Conservation (phyloP, 768 basidiomycete species). For the Pleurotus ostreatus region DNA sequence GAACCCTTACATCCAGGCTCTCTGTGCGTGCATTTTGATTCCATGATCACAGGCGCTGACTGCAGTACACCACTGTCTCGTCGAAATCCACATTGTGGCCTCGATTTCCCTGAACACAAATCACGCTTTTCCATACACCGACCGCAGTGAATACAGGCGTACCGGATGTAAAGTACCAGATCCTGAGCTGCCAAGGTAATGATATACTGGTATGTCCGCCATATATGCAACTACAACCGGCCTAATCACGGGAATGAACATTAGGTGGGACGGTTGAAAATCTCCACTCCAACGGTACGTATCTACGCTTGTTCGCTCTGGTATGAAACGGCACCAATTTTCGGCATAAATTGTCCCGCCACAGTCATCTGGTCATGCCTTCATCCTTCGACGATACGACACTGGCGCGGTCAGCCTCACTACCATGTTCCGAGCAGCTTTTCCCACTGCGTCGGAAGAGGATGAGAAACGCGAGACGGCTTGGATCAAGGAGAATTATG, state of each 20-base stretch:
- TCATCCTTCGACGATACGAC: constrained; percentile 91
- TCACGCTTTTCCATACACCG: not conserved
- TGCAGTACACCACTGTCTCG: constrained; percentile 10
- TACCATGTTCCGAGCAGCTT: constrained; percentile 96
- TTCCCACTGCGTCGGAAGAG: constrained; percentile 72
- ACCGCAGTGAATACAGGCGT: constrained; percentile 34
- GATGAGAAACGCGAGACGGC: constrained; percentile 77
- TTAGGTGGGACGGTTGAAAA: constrained; percentile 86
- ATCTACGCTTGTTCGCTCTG: not conserved
- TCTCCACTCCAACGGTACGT: constrained; percentile 73
- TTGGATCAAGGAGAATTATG: constrained; percentile 80
- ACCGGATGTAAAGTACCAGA: constrained; percentile 87
- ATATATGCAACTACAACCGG: not conserved
- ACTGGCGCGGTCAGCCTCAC: constrained; percentile 90
- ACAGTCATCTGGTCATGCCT: constrained; percentile 80
- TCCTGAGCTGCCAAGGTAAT: constrained; percentile 81
- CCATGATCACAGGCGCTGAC: constrained; percentile 7
- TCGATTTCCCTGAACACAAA: not conserved
- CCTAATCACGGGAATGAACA: too few species aligned
- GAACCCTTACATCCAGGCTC: constrained; percentile 45
- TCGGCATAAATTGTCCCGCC: not conserved
- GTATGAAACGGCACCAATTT: too few species aligned
- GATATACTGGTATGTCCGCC: constrained; percentile 67
- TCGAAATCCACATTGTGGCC: not conserved
- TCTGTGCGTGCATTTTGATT: constrained; percentile 21